Evolutionary conservation across 495 filamentous ascomycete species (phyloP), one percentile per base, ranked within the genome.

Genomic region (Eremomyces bilateralis): DNA sequence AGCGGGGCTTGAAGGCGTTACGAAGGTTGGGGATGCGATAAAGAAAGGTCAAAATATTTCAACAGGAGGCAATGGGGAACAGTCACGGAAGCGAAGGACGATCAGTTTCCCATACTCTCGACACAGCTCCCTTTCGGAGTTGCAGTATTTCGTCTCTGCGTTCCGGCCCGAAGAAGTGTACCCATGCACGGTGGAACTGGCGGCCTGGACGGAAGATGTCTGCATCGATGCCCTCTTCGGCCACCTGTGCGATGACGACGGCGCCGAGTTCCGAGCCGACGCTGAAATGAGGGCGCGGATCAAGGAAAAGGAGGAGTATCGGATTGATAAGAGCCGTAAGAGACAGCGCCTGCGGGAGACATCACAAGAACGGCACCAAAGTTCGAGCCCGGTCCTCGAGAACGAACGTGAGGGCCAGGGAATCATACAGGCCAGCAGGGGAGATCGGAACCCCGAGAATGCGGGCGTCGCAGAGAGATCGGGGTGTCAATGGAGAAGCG

Each of bases 51-150:
- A n/a, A n/a, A n/a, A n/a, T n/a, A n/a, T n/a, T n/a, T n/a, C n/a
- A n/a, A n/a, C n/a, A n/a, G n/a, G n/a, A n/a, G n/a, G n/a, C n/a
- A n/a, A n/a, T n/a, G n/a, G n/a, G n/a, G n/a, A n/a, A n/a, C n/a
- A n/a, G n/a, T n/a, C n/a, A n/a, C n/a, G n/a, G n/a, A n/a, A n/a
- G n/a, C n/a, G n/a, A n/a, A 34, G 28, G 31, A 34, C 21, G 2
- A 47, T 36, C 28, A 59, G 61, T 52, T 93, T 94, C 39, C 80
- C 83, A 3, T 95, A 85, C 46, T 84, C 85, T 0, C 69, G 85
- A 1, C 85, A 95, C 52, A 90, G 85, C 0, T 92, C 80, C 0
- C 81, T 85, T 34, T 54, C 56, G 0, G 85, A 94, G 50, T 61
- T 92, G 3, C 76, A 79, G 39, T 50, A 71, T 38, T 53, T 95